Conservation (phyloP, 2,329 filamentous ascomycete genomes). For the Sclerotinia subarctica region DNA sequence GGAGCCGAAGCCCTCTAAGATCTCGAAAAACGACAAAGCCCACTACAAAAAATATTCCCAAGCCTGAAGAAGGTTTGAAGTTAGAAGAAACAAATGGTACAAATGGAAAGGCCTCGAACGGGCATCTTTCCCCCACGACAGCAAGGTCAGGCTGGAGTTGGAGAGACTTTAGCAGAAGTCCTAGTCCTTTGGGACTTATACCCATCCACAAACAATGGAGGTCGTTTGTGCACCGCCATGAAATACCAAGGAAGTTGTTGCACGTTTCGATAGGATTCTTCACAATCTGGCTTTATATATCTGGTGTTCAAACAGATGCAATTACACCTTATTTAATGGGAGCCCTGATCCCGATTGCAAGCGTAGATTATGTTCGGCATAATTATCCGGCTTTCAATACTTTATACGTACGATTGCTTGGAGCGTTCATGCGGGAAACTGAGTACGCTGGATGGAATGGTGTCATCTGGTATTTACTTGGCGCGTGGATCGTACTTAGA, state of each 20-base stretch:
- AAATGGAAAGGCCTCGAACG: conserved; percentile 47
- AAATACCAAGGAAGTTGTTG: conserved; percentile 88
- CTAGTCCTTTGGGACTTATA: conserved; percentile 88
- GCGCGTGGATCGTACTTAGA: conserved; percentile 79
- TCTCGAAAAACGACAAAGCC: conserved; percentile 52
- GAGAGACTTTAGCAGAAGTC: conserved; percentile 86
- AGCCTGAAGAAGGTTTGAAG: conserved; percentile 42
- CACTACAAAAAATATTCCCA: conserved; percentile 41
- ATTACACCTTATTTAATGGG: conserved; percentile 84
- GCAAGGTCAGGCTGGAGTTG: conserved; percentile 68
- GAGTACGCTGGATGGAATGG: conserved; percentile 95
- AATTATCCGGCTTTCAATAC: conserved; percentile 77
- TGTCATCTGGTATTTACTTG: conserved; percentile 93
- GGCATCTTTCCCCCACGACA: conserved; percentile 65
- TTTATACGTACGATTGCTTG: conserved; percentile 78
- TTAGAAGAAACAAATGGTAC: conserved; percentile 23
- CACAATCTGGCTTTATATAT: conserved; percentile 79
- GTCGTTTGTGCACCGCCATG: conserved; percentile 90
- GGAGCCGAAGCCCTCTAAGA: conserved; percentile 39
- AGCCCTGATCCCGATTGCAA: conserved; percentile 78
- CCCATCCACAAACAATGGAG: conserved; percentile 92
- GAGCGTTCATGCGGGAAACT: conserved; percentile 93
- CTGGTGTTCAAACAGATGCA: conserved; percentile 69
- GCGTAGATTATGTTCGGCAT: conserved; percentile 79
- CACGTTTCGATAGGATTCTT: conserved; percentile 97